These are phyloP conservation scores for Xylariaceae sp. DNA, from an alignment of 2,329 filamentous ascomycete genomes.

Conservation along the genomic window DNA sequence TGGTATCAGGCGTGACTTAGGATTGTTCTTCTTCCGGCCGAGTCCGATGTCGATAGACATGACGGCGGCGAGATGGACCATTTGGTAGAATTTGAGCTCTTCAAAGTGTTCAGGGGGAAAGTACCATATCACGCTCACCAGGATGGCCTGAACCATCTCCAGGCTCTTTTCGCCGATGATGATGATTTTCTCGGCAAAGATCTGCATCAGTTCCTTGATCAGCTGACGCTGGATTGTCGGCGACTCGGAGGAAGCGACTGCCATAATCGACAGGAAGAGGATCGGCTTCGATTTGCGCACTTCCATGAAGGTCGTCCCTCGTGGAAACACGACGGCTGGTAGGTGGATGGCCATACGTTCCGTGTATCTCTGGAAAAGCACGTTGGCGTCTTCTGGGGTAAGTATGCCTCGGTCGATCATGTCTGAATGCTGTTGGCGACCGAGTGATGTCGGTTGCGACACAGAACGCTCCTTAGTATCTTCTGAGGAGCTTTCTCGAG, in stretches of 20 bases:
- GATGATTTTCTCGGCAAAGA: constrained; percentile 70
- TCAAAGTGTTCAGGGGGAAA: constrained; percentile 78
- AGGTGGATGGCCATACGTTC: constrained; percentile 57
- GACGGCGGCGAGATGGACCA: constrained; percentile 74
- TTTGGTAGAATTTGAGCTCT: constrained; percentile 85
- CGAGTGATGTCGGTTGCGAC: constrained; percentile 18
- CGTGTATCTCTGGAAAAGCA: constrained; percentile 55
- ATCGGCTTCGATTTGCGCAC: constrained; percentile 57
- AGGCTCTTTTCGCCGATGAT: constrained; percentile 75
- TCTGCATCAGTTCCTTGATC: constrained; percentile 65
- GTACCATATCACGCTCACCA: constrained; percentile 79
- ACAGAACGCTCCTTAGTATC: too few relatives aligned
- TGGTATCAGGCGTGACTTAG: constrained; percentile 32
- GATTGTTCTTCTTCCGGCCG: constrained; percentile 37
- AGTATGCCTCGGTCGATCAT: constrained; percentile 57
- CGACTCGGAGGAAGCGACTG: constrained; percentile 57
- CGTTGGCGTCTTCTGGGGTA: constrained; percentile 48
- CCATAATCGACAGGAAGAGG: constrained; percentile 68
- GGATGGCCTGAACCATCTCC: constrained; percentile 75
- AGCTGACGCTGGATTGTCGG: constrained; percentile 56
- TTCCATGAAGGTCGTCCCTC: constrained; percentile 48
- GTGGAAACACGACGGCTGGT: constrained; percentile 58
- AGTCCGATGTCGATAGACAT: constrained; percentile 84
- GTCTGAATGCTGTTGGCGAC: constrained; percentile 36
- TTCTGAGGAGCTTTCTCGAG: constrained; percentile 12